These are phyloP conservation scores for Phoenix roebelenii DNA, from an alignment of 176 grass and related monocot genomes.

Conservation along the genomic window DNA sequence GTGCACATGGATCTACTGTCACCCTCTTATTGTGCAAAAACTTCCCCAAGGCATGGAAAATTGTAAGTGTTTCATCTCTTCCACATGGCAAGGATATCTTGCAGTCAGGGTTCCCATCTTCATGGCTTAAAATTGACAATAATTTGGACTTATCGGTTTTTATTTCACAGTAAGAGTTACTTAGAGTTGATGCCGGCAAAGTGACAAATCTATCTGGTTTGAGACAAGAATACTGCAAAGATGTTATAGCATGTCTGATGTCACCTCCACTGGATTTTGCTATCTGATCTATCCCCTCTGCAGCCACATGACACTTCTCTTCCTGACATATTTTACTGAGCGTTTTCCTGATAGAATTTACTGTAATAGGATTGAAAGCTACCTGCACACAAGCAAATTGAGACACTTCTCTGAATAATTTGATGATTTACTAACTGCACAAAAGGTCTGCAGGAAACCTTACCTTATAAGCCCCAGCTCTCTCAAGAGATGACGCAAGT, in stretches of 20 bases:
- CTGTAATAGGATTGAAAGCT: constrained; percentile 69
- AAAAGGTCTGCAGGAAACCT: constrained; percentile 4
- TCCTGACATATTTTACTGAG: constrained; percentile 76
- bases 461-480: constrained; percentile 85
- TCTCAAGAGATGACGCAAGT: constrained; percentile 67
- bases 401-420: too few species aligned
- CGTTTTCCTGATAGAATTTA: constrained; percentile 81
- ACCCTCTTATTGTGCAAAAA: constrained; percentile 98
- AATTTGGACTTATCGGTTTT: constrained; percentile 7
- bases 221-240: constrained; percentile 81
- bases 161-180: constrained; percentile 11
- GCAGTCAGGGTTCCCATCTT: constrained; percentile 24
- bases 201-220: constrained; percentile 29
- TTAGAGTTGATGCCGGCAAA: constrained; percentile 20
- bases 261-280: constrained; percentile 75
- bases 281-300: constrained; percentile 70
- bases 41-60: constrained; percentile 94
- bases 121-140: constrained; percentile 19
- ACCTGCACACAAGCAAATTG: constrained; percentile 26
- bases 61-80: constrained; percentile 78
- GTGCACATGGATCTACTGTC: constrained; percentile 17
- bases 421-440: neutral
- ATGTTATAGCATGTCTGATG: constrained; percentile 92
- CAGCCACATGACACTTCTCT: constrained; percentile 44
- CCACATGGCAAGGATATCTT: constrained; percentile 37